Percentiles rank a stretch among this genome's conserved stretches.
These are phyloP conservation scores for Claviceps sp. DNA, from an alignment of 2,329 filamentous ascomycete genomes.

Conservation along the genomic window DNA sequence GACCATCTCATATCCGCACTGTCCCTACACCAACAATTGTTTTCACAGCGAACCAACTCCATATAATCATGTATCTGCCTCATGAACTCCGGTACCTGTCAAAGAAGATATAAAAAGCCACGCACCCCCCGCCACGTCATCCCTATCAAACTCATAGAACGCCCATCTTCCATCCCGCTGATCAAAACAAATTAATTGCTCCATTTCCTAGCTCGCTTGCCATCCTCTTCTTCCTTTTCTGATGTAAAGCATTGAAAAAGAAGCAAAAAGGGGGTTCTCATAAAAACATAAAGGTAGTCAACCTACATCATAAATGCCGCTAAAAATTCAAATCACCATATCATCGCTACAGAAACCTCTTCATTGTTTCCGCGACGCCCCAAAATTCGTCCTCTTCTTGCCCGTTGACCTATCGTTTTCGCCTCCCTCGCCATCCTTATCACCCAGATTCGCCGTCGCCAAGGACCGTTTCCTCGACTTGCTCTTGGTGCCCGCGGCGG, in stretches of 20 bases:
- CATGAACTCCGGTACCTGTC: neutral
- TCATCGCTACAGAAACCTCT: neutral
- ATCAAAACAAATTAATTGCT: neutral
- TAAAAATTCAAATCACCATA: neutral
- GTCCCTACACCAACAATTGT: neutral
- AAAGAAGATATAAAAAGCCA: neutral
- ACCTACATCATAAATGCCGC: neutral
- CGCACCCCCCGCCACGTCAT: neutral
- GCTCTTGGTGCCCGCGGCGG: slow-evolving; percentile 31
- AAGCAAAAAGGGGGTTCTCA: neutral
- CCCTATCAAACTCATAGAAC: neutral
- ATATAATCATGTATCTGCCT: neutral
- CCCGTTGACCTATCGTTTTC: slow-evolving; percentile 40
- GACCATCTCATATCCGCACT: no score
- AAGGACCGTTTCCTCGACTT: slow-evolving; percentile 39
- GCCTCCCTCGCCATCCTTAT: slow-evolving; percentile 36
- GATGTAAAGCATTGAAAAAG: neutral
- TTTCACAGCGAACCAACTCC: neutral
- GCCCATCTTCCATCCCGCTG: neutral
- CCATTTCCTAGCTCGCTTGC: neutral
- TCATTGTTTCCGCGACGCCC: slow-evolving; percentile 35
- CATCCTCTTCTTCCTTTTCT: neutral
- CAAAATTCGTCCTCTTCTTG: slow-evolving; percentile 47
- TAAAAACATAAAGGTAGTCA: neutral
- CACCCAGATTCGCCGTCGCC: slow-evolving; percentile 6